Conservation (phyloP, 176 grass and related monocot species). For the Tuctoria greenei region DNA sequence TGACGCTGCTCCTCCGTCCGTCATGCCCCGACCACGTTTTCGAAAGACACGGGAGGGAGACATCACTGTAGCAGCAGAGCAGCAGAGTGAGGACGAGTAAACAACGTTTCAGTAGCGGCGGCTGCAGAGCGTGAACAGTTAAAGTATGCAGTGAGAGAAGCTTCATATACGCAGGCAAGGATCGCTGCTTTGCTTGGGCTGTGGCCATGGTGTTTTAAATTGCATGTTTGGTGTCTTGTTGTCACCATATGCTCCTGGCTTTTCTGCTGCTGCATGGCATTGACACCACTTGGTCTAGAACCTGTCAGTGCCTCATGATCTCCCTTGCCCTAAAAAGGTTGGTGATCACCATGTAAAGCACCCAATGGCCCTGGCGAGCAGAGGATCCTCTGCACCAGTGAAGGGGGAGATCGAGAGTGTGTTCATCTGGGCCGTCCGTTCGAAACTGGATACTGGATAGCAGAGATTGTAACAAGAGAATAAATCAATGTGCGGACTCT, state of each 20-base stretch:
- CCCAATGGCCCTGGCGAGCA: neutral
- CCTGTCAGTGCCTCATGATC: constrained; percentile 40
- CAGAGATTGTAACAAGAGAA: neutral
- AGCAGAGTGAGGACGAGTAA: neutral
- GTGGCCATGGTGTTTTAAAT: constrained; percentile 31
- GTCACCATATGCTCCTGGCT: constrained; percentile 26
- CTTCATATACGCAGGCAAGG: constrained; percentile 17
- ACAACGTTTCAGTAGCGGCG: neutral
- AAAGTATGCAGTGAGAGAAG: constrained; percentile 37
- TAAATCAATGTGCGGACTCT: neutral
- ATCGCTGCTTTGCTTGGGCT: neutral
- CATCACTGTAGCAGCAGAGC: neutral
- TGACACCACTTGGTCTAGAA: constrained; percentile 46
- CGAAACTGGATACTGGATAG: neutral
- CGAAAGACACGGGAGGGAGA: constrained; percentile 16
- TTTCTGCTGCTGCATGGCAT: constrained; percentile 34
- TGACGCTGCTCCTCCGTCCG: neutral
- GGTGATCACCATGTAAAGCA: constrained; percentile 39
- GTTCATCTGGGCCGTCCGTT: neutral
- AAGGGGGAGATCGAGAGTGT: neutral
- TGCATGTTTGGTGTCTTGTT: constrained; percentile 3
- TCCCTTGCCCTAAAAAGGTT: constrained; percentile 2
- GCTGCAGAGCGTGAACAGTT: neutral
- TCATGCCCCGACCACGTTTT: neutral
- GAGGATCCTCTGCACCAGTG: constrained; percentile 33